Evolutionary conservation across 1,139 yeast genomes (phyloP).

Genomic region (Protomyces pachydermus): DNA sequence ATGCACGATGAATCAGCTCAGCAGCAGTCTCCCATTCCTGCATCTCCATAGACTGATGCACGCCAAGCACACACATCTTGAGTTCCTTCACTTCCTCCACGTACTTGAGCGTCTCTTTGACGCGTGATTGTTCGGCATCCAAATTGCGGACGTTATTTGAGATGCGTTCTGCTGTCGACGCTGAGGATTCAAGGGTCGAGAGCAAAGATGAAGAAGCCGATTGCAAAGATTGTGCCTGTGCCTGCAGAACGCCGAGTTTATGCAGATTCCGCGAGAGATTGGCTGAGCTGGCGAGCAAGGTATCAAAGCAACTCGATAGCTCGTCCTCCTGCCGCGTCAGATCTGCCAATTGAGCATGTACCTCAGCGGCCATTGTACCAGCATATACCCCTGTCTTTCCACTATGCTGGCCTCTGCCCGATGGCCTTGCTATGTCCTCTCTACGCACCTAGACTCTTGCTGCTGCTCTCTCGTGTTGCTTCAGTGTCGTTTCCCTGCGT

Average conservation of each 20-base stretch:
- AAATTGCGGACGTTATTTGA: slow-evolving; percentile 18
- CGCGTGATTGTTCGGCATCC: slow-evolving; percentile 55
- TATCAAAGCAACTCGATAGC: slow-evolving; percentile 13
- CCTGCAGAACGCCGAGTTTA: slow-evolving; percentile 15
- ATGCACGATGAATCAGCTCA: slow-evolving; percentile 52
- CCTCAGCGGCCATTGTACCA: slow-evolving; percentile 1
- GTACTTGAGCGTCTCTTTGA: slow-evolving; percentile 58
- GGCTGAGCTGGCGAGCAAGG: slow-evolving; percentile 15
- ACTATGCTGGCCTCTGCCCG: too few relatives aligned
- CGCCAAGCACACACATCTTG: slow-evolving; percentile 60
- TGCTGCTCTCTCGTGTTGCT: too few relatives aligned
- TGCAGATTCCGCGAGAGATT: slow-evolving; percentile 14
- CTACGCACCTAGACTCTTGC: too few relatives aligned
- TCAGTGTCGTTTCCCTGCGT: too few relatives aligned
- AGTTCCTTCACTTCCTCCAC: slow-evolving; percentile 62
- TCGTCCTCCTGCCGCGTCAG: slow-evolving; percentile 9
- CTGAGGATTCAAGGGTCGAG: slow-evolving; percentile 7
- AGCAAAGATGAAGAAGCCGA: slow-evolving; percentile 14
- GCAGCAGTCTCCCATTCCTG: slow-evolving; percentile 73
- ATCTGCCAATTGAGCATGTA: slow-evolving; percentile 2
- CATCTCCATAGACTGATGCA: slow-evolving; percentile 61
- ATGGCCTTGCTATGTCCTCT: too few relatives aligned
- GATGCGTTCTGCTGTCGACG: slow-evolving; percentile 19
- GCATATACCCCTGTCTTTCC: too few relatives aligned
- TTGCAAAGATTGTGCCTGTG: slow-evolving; percentile 20